phyloP scores from a whole-genome alignment of 164 flowering plant species.

The Annona cherimola region DNA sequence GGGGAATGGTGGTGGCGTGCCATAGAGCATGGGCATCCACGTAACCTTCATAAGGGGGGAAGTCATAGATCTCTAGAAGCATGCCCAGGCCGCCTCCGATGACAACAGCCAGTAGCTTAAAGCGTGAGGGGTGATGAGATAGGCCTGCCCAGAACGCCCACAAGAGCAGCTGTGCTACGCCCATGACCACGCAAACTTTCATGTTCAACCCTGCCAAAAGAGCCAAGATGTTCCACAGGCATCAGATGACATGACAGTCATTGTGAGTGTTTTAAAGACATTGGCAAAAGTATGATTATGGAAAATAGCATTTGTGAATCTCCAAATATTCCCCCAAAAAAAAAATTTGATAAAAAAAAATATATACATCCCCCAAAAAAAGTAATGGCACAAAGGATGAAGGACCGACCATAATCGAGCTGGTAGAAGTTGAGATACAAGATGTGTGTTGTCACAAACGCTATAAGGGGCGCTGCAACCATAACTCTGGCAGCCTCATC shows the following conservation, averaged over 20 bases:
- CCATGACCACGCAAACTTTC: slow-evolving; percentile 62
- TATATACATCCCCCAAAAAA: too few relatives aligned
- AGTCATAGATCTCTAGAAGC: slow-evolving; percentile 67
- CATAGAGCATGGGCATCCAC: slow-evolving; percentile 85
- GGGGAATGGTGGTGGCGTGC: slow-evolving; percentile 67
- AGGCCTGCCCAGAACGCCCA: slow-evolving; percentile 83
- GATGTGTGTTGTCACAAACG: slow-evolving; percentile 81
- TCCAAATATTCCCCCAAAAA: too few relatives aligned
- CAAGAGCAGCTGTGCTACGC: slow-evolving; percentile 48
- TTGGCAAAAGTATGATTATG: too few relatives aligned
- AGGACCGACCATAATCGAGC: slow-evolving; percentile 64
- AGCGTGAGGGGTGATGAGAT: slow-evolving; percentile 61
- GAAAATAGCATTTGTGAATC: too few relatives aligned
- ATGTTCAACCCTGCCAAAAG: slow-evolving; percentile 60
- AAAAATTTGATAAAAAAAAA: too few relatives aligned
- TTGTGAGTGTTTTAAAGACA: too few relatives aligned
- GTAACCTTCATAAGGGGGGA: slow-evolving; percentile 69
- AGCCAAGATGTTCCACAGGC: neutral
- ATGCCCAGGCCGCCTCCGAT: slow-evolving; percentile 56
- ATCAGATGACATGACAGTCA: too few relatives aligned
- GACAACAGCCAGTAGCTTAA: slow-evolving; percentile 75
- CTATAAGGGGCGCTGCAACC: slow-evolving; percentile 79
- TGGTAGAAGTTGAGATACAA: slow-evolving; percentile 73
- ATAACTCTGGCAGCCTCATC: slow-evolving; percentile 82
- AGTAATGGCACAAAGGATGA: too few relatives aligned